Base-by-base conservation (phyloP, 164 flowering plant genomes). In the Piper longum region DNA sequence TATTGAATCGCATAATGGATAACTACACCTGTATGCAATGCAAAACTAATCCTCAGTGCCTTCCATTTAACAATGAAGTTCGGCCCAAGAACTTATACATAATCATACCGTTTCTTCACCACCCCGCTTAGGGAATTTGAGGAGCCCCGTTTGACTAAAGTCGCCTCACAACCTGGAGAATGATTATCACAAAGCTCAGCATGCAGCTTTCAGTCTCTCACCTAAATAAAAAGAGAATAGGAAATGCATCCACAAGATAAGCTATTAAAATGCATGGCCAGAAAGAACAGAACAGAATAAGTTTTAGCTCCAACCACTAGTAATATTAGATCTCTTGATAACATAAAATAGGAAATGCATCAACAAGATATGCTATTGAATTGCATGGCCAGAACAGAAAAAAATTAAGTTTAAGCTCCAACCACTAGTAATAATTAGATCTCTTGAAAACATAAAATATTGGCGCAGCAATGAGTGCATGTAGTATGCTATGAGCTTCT, bases 161-260 rank as follows among this genome's bases (percentile, higher is more conserved):
- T 72, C 66, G 92, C 65, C 62, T 76, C 76, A 66, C 97, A 95
- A 60, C 73, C 77, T 42, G 72, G 59, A 16, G 78, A 73, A 73
- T 85, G 92, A 56, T 70, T 83, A 66, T 83, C 80, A 74, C 99
- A 95, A 69, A 95, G 81, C 61, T 91, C 86, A 73, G 91, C 95
- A 71, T 91, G 86, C 71, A 95, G 97, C 87, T 89, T 76, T 43
- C 97, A 95, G 18, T 87, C 88, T 73, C 85, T 95, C 66, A 93
- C 91, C 99, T 93, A 79, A 2, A 26, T 26, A 26, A 26, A 26
- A 64, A 48, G 12, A 8, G 8, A 48, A 48, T 9, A 48, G 14
- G 12, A 48, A 48, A 48, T 44, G 11, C 14, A 14, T 48, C 14
- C 0, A 14, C 52, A 48, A 48, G 8, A 48, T 48, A 48, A 0